Evolutionary conservation across 2,329 filamentous ascomycete genomes (phyloP).

Genomic region (Fusarium nurragi): DNA sequence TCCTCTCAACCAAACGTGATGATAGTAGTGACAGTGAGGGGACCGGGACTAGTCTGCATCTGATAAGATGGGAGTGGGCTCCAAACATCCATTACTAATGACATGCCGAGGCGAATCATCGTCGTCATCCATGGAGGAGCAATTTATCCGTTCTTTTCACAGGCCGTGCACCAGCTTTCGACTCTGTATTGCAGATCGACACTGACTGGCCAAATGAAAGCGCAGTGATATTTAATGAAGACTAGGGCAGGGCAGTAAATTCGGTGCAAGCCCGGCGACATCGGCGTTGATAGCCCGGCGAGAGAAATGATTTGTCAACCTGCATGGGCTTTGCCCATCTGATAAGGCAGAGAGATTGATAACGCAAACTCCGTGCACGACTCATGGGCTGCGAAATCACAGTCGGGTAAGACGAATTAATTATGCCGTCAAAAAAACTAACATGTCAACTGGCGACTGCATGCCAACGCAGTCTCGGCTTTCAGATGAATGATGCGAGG

Average conservation of each 20-base stretch:
- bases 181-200: slow-evolving; percentile 25
- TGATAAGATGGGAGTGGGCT: slow-evolving; percentile 36
- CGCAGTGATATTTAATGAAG: slow-evolving; percentile 27
- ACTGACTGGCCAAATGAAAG: slow-evolving; percentile 32
- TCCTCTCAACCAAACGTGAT: background rate
- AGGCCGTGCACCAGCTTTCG: slow-evolving; percentile 13
- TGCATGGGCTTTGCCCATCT: slow-evolving; percentile 18
- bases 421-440: background rate
- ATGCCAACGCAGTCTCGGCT: background rate
- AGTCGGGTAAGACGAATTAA: background rate
- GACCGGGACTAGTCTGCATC: slow-evolving; percentile 31
- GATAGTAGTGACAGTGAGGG: slow-evolving; percentile 13
- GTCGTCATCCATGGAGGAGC: slow-evolving; percentile 15
- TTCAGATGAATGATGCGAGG: background rate
- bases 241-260: background rate
- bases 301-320: slow-evolving; percentile 2
- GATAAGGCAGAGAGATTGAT: slow-evolving; percentile 36
- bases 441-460: background rate
- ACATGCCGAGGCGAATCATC: slow-evolving; percentile 29
- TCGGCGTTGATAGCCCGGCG: slow-evolving; percentile 12
- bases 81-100: slow-evolving; percentile 28
- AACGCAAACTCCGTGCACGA: slow-evolving; percentile 7
- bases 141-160: slow-evolving; percentile 4
- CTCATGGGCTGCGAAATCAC: background rate
- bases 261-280: slow-evolving; percentile 18